phyloP scores from a whole-genome alignment of 1,284 basidiomycete species.

The Heterobasidion parviporum region DNA sequence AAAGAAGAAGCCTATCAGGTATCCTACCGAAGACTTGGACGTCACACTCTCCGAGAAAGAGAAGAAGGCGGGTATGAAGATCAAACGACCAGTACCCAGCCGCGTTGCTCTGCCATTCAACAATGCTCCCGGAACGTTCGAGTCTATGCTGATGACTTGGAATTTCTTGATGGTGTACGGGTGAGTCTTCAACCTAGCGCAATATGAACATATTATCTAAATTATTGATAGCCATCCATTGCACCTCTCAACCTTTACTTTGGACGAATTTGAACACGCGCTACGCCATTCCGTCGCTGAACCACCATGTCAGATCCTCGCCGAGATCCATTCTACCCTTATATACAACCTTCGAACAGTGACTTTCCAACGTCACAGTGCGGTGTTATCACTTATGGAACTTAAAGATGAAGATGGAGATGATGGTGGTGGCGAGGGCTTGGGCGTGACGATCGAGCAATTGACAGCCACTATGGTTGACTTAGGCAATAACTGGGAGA shows the following conservation, averaged over 20 bases:
- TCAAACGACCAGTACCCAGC: conserved; percentile 64
- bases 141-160: conserved; percentile 84
- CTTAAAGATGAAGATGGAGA: conserved; percentile 33
- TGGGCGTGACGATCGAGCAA: conserved; percentile 51
- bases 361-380: conserved; percentile 60
- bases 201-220: background rate
- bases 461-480: conserved; percentile 60
- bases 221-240: conserved; percentile 62
- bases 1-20: conserved; percentile 86
- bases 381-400: conserved; percentile 55
- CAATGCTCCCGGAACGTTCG: conserved; percentile 63
- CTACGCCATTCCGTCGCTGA: conserved; percentile 72
- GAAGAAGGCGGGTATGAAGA: conserved; percentile 63
- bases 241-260: conserved; percentile 81
- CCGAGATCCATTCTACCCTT: conserved; percentile 84
- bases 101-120: conserved; percentile 67
- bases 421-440: conserved; percentile 25
- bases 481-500: conserved; percentile 75
- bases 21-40: conserved; percentile 79
- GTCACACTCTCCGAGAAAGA: conserved; percentile 71
- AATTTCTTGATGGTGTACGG: conserved; percentile 90
- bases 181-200: conserved; percentile 34
- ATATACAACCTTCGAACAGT: conserved; percentile 86
- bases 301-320: conserved; percentile 69
- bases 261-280: conserved; percentile 91